phyloP scores from a whole-genome alignment of 192 early-diverging fungal species.

The Chytriomyces hyalinus region DNA sequence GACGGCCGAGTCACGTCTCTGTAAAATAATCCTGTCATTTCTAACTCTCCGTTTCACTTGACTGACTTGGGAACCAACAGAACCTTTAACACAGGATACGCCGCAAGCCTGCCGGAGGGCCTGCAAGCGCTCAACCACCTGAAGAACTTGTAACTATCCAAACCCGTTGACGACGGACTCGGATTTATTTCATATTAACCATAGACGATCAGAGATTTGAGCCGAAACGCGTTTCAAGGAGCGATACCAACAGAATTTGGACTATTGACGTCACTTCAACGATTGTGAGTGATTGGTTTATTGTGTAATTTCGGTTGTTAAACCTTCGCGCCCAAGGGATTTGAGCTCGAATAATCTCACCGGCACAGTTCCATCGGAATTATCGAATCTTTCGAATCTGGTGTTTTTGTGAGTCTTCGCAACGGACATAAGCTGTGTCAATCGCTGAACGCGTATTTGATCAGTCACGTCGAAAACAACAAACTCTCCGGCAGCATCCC shows the following conservation, averaged over 20 bases:
- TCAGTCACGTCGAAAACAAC: background rate
- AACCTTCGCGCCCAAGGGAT: background rate
- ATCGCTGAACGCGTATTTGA: background rate
- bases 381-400: background rate
- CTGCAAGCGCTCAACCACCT: background rate
- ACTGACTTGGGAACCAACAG: background rate
- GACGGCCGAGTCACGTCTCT: background rate
- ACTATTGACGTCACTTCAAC: background rate
- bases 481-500: background rate
- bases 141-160: background rate
- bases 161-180: background rate
- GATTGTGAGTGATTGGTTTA: background rate
- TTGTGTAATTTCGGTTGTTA: background rate
- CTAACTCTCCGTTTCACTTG: background rate
- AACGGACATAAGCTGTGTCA: background rate
- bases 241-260: background rate
- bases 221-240: background rate
- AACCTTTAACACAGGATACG: background rate
- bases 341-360: background rate
- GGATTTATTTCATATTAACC: background rate
- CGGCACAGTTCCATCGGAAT: background rate
- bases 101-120: background rate
- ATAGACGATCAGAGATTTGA: background rate
- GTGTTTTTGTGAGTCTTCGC: background rate
- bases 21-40: background rate